Evolutionary conservation across 768 basidiomycete species (phyloP), one percentile per base, ranked within the genome.

Genomic region (Cyclocybe aegerita): DNA sequence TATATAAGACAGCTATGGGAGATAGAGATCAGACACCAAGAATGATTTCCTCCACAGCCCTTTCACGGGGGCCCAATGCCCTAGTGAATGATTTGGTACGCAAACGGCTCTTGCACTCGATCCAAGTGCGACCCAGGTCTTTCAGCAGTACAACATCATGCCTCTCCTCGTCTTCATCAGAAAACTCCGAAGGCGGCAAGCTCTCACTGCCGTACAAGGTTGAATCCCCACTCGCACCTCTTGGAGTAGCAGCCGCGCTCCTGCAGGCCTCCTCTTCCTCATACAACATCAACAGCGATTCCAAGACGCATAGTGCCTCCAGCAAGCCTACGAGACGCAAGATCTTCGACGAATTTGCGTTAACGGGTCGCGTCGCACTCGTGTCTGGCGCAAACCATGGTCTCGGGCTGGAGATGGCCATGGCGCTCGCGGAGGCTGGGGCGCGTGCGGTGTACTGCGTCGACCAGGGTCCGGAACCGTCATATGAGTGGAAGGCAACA

Each of bases 341-440:
- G 59, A 70, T 79, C 15, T 68, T 73, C 56, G 67, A 66, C 23
- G 72, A 78, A 53, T 81, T 77, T 63, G 70, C 71, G 1, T 68
- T 82, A 16, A 59, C 64, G 17, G 70, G 71, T 39, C 72, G 72
- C 0, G 77, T 81, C 12, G 78, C 70, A 10, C 62, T 83, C 36
- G 73, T 83, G 23, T 76, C 81, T 0, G 81, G 82, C 0, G 80
- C 71, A 0, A 76, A 80, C 47, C 68, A 79, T 34, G 82, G 86
- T 0, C 75, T 89, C 14, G 87, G 86, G 8, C 76, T 89, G 9
- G 64, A 67, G 48, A 58, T 63, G 37, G 60, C 64, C 1, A 53
- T 64, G 2, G 64, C 63, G 9, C 43, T 65, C 10, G 60, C 56
- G 7, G 66, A 66, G 50, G 66, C 61, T 2, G 66, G 66, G 14